A percentile compares a stretch with the other conserved stretches of the same genome.
Conservation (phyloP, 176 grass and related monocot species). For the Paspalum vaginatum region DNA sequence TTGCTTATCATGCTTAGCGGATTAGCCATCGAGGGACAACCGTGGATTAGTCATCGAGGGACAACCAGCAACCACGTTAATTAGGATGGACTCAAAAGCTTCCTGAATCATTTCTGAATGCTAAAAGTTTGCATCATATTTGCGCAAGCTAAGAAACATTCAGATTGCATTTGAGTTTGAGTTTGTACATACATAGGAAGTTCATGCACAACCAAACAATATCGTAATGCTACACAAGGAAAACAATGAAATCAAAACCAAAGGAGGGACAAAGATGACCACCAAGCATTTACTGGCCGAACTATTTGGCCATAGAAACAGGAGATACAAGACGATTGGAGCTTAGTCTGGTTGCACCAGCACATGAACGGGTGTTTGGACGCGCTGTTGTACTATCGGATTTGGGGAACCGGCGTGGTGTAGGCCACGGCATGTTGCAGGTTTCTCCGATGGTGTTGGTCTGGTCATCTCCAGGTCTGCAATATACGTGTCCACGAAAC, state of each 20-base stretch:
- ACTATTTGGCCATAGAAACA: slow-evolving; percentile 44
- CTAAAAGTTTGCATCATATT: background rate
- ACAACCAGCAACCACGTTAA: background rate
- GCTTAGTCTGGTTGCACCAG: too few species aligned
- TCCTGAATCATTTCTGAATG: slow-evolving; percentile 1
- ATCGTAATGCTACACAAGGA: background rate
- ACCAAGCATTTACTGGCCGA: slow-evolving; percentile 31
- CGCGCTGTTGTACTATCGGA: too few species aligned
- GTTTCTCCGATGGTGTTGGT: too few species aligned
- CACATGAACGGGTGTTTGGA: too few species aligned
- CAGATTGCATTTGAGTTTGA: background rate
- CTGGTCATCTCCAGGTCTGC: too few species aligned
- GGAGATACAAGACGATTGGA: background rate
- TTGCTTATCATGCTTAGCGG: too few species aligned
- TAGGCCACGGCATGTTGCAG: too few species aligned
- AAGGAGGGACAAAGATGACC: background rate
- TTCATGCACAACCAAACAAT: background rate
- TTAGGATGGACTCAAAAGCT: background rate
- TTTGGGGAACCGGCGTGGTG: too few species aligned
- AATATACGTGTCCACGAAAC: too few species aligned
- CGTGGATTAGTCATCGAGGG: background rate
- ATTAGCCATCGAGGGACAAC: too few species aligned
- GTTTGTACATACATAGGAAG: background rate
- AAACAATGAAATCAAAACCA: slow-evolving; percentile 4
- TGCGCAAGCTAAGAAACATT: background rate